A percentile compares a stretch with the other conserved stretches of the same genome.
phyloP scores from a whole-genome alignment of 108 stramenopile genomes.

The Cyclotella kingstonii region DNA sequence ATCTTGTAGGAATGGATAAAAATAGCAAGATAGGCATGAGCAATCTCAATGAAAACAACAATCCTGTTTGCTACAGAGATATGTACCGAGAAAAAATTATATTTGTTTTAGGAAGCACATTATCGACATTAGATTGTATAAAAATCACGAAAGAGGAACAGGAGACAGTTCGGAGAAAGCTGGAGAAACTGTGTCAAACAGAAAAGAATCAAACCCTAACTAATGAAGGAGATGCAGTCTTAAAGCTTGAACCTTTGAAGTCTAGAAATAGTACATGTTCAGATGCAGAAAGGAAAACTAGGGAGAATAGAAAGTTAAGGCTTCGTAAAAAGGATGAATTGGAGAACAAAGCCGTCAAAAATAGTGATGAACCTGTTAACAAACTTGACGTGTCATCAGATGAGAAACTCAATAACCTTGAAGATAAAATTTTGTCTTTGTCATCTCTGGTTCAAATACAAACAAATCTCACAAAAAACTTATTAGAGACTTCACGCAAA shows the following conservation, averaged over 20 bases:
- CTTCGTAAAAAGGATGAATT: too few relatives aligned
- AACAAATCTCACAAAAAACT: background rate
- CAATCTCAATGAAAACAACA: constrained; percentile 8
- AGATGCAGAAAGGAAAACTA: too few relatives aligned
- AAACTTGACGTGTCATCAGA: background rate
- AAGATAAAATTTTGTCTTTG: constrained; percentile 19
- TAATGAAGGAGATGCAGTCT: background rate
- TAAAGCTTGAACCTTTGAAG: too few relatives aligned
- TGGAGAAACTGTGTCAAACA: constrained; percentile 7
- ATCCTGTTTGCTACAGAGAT: constrained; percentile 24
- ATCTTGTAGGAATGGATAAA: too few relatives aligned
- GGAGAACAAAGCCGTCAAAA: background rate
- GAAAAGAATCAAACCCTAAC: too few relatives aligned
- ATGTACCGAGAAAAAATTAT: constrained; percentile 39
- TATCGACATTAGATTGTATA: constrained; percentile 9
- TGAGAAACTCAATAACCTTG: constrained; percentile 9
- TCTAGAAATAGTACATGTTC: too few relatives aligned
- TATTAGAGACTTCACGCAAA: background rate
- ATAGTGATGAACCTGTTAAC: background rate
- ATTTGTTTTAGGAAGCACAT: constrained; percentile 21
- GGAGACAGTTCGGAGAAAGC: constrained; percentile 12
- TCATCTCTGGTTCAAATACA: constrained; percentile 14
- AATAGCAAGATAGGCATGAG: background rate
- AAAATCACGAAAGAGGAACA: constrained; percentile 10
- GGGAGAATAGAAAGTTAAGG: too few relatives aligned